phyloP scores from a whole-genome alignment of 2,329 filamentous ascomycete genomes.

The Diaporthe sp. region DNA sequence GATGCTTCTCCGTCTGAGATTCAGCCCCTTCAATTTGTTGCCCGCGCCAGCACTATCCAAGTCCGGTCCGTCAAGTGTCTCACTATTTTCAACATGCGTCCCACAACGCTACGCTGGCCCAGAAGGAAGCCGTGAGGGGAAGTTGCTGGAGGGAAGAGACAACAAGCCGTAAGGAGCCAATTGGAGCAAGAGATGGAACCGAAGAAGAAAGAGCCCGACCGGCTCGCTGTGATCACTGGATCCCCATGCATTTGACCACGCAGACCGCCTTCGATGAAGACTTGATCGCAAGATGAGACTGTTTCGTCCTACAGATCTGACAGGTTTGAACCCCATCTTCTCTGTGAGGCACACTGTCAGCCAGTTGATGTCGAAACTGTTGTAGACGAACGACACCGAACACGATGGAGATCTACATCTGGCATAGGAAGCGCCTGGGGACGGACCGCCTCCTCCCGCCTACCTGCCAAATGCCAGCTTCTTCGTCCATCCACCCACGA shows the following conservation, averaged over 20 bases:
- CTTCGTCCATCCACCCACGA: not conserved
- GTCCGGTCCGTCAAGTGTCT: not conserved
- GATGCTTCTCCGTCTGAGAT: not conserved
- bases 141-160: not conserved
- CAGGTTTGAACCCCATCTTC: not conserved
- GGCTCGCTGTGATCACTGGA: not conserved
- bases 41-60: not conserved
- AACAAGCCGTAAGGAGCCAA: not conserved
- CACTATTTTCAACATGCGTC: not conserved
- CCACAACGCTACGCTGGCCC: not conserved
- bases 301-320: not conserved
- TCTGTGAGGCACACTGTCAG: not conserved
- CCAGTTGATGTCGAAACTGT: not conserved
- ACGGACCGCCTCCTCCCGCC: not conserved
- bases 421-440: not conserved
- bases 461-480: too few species aligned
- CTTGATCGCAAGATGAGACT: not conserved
- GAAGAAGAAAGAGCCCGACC: not conserved
- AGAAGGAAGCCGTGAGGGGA: not conserved
- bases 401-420: too few species aligned
- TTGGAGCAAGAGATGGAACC: not conserved
- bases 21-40: not conserved
- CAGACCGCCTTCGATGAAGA: constrained; percentile 3
- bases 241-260: not conserved
- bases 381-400: not conserved